Evolutionary conservation across 768 basidiomycete genomes (phyloP).

Genomic region (Mycena vitilis): DNA sequence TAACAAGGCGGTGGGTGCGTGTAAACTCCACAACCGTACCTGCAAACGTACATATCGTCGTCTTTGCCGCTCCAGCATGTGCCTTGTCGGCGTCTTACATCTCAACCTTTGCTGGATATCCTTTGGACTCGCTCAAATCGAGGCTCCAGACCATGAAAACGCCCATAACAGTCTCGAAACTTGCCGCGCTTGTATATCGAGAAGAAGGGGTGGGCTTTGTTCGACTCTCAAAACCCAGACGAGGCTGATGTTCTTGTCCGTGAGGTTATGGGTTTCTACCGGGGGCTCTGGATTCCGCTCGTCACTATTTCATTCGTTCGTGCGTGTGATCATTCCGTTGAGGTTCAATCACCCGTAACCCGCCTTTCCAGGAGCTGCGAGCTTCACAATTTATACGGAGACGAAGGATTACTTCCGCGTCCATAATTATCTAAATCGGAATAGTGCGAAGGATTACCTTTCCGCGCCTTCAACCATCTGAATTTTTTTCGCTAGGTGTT

Average conservation of each 20-base stretch:
- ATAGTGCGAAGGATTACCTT: conserved; percentile 43
- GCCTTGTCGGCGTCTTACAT: conserved; percentile 93
- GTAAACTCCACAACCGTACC: background rate
- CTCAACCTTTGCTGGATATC: conserved; percentile 91
- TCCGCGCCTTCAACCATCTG: no score
- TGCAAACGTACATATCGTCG: background rate
- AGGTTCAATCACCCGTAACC: conserved; percentile 8
- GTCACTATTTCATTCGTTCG: conserved; percentile 97
- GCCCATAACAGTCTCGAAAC: conserved; percentile 76
- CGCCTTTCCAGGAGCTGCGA: conserved; percentile 76
- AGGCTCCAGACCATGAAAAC: conserved; percentile 88
- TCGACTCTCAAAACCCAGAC: background rate
- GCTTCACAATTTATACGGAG: conserved; percentile 90
- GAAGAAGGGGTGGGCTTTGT: conserved; percentile 70
- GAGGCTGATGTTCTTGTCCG: conserved; percentile 6
- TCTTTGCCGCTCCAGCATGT: conserved; percentile 59
- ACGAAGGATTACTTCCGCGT: conserved; percentile 81
- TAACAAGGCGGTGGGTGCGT: conserved; percentile 78
- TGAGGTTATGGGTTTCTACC: conserved; percentile 82
- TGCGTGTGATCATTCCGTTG: conserved; percentile 56
- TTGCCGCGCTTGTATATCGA: conserved; percentile 78
- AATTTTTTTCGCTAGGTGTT: conserved; percentile 40
- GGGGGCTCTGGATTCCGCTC: conserved; percentile 92
- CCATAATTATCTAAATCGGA: conserved; percentile 66
- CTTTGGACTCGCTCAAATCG: conserved; percentile 96